Evolutionary conservation across 2,329 filamentous ascomycete genomes (phyloP), one percentile per base, ranked within the genome.

Genomic region (Colletotrichum echinochloae): DNA sequence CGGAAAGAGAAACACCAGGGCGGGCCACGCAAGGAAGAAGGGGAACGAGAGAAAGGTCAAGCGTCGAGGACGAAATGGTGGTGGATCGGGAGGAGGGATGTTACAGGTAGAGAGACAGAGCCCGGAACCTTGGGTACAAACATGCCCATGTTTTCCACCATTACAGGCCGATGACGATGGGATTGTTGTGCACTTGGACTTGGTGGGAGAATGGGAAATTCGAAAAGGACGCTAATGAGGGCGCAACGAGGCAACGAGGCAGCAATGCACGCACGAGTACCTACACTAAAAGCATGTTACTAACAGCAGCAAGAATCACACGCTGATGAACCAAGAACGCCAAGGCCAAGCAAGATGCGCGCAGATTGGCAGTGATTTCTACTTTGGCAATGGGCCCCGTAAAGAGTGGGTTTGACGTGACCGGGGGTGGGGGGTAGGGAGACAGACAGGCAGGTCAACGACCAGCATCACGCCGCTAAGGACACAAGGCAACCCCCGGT

Each of bases 61-160:
- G 55, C 48, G 60, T 67, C 41, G 51, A 57, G 23, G 33, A 46
- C n/a, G 28, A 46, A 46, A n/a, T 28, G 48, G 16, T 18, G 64
- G 63, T 67, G 67, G 57, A 67, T 23, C 64, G 28, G 23, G 46
- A 16, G 57, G 49, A 70, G 64, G 52, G 39, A 44, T 41, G 63
- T 70, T 67, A 67, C 67, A 70, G 57, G 64, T 70, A 70, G 54
- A 67, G 48, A 70, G 56, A 56, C 41, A 56, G 49, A 51, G 49
- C 46, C 39, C 48, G 16, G 55, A 23, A 23, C 20, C 39, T 44
- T 44, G 41, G 41, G 41, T 41, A 20, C 18, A 44, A n/a, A 44
- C 41, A n/a, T 20, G 41, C 20, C 20, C n/a, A 14, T 14, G 14
- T 49, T 26, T 8, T 8, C 48, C 26, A 16, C 46, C n/a, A 16